Evolutionary conservation across 1,139 yeast species (phyloP), one percentile per base, ranked within the genome.

Genomic region (Hyphopichia fennica): DNA sequence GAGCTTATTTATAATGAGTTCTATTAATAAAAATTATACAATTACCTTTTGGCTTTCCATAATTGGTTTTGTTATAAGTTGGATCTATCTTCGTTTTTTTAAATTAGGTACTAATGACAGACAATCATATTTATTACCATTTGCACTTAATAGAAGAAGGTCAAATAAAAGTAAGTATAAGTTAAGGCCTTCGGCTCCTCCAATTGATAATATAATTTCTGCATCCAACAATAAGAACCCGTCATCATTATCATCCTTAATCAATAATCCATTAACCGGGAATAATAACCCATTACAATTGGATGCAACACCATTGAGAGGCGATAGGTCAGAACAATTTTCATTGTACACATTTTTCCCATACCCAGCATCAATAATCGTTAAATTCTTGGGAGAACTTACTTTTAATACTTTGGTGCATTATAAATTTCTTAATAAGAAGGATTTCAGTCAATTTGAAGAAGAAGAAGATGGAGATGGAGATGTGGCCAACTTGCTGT

Each of bases 271-370:
- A 7, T 11, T 17, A 14, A 9, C 4, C 3, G 32, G 32, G 28
- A 25, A 11, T 25, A 17, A 18, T 17, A 28, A n/a, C 13, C 7
- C 30, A 29, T 49, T 65, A 29, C 65, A 61, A 32, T 41, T 66
- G 23, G 72, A 65, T 18, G 52, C 51, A 28, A 50, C 51, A 11
- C 48, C 49, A 13, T 41, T 56, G 8, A 53, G 47, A 39, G 78
- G 79, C 16, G 79, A 73, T 45, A 53, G 77, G 41, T 63, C 76
- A 0, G 67, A 64, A 14, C 75, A 67, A 46, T 73, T 74, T 51
- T 57, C 77, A 19, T 51, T 74, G 16, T 50, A 62, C 39, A 70
- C 78, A 3, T 72, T 73, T 52, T 72, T 73, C 58, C 79, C 79
- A 2, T 57, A 56, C 19, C 79, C 79, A 1, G 25, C 73, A 6